Percentiles rank a stretch among this genome's conserved stretches.
Conservation (phyloP, 2,329 filamentous ascomycete species). For the Teratosphaeria destructans region DNA sequence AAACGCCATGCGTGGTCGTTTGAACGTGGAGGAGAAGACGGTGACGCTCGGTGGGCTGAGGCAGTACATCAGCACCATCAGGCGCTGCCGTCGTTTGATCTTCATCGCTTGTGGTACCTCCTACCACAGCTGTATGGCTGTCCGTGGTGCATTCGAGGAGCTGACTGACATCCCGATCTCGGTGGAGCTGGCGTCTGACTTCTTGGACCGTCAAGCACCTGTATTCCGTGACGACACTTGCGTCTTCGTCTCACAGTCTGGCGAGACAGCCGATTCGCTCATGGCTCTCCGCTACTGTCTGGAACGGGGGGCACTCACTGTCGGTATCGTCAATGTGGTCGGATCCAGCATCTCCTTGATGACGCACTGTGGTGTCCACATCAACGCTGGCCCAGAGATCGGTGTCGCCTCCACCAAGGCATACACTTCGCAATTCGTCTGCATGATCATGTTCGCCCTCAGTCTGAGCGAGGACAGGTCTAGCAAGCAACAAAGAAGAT, state of each 20-base stretch:
- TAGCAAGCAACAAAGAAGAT: constrained; percentile 80
- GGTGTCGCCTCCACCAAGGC: constrained; percentile 99
- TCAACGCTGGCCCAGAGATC: constrained; percentile 97
- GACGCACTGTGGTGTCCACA: constrained; percentile 98
- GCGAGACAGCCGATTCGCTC: constrained; percentile 94
- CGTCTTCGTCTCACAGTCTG: constrained; percentile 97
- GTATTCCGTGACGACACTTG: constrained; percentile 99
- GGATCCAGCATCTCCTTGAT: constrained; percentile 97
- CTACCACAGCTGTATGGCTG: constrained; percentile 99
- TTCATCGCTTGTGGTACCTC: constrained; percentile 98
- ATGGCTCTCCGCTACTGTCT: constrained; percentile 96
- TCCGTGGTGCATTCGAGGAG: constrained; percentile 95
- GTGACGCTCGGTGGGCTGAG: constrained; percentile 92
- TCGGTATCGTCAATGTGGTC: constrained; percentile 97
- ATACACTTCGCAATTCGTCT: constrained; percentile 98
- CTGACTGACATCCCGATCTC: constrained; percentile 95
- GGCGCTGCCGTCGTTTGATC: constrained; percentile 91
- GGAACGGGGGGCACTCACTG: constrained; percentile 91
- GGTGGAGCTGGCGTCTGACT: constrained; percentile 94
- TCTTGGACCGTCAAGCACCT: constrained; percentile 89
- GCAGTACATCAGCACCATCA: constrained; percentile 93
- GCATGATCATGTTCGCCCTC: constrained; percentile 99
- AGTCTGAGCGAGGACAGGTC: constrained; percentile 93
- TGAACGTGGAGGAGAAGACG: constrained; percentile 85
- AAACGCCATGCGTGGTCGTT: constrained; percentile 98